Percentiles rank a stretch among this genome's conserved stretches.
phyloP scores from a whole-genome alignment of 345 rosid genomes.

The Populus pruinosa region DNA sequence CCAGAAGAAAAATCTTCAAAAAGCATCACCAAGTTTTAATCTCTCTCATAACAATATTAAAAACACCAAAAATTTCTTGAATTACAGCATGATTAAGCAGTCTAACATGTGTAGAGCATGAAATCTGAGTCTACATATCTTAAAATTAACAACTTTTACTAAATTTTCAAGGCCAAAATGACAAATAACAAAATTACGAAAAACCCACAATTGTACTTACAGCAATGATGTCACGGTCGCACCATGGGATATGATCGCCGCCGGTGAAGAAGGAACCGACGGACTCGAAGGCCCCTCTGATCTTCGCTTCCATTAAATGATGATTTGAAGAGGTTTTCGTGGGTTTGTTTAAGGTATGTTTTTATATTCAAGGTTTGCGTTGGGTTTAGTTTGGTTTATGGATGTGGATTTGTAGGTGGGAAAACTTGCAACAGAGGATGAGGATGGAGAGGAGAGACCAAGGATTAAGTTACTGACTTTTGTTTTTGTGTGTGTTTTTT shows the following conservation, averaged over 20 bases:
- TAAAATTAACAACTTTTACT: not conserved
- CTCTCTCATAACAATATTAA: not conserved
- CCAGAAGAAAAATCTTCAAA: not conserved
- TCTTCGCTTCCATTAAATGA: slow-evolving; percentile 22
- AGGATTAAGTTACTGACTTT: not conserved
- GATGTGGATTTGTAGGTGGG: not conserved
- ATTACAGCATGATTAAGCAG: not conserved
- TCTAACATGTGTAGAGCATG: not conserved
- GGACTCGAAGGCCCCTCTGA: slow-evolving; percentile 24
- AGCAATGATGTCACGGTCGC: slow-evolving; percentile 60
- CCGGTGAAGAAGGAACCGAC: slow-evolving; percentile 51
- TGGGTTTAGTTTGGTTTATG: not conserved
- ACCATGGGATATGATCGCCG: slow-evolving; percentile 70
- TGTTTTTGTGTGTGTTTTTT: not conserved
- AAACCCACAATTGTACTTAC: slow-evolving; percentile 30
- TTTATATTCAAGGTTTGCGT: not conserved
- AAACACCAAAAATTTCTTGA: not conserved
- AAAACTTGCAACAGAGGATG: not conserved
- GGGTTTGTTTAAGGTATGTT: not conserved
- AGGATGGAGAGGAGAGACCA: not conserved
- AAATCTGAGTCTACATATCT: not conserved
- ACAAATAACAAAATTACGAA: not conserved
- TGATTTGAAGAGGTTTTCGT: not conserved
- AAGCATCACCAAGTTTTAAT: not conserved
- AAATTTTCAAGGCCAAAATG: not conserved